Conservation (phyloP, 2,329 filamentous ascomycete genomes). For the Talaromyces amestolkiae region DNA sequence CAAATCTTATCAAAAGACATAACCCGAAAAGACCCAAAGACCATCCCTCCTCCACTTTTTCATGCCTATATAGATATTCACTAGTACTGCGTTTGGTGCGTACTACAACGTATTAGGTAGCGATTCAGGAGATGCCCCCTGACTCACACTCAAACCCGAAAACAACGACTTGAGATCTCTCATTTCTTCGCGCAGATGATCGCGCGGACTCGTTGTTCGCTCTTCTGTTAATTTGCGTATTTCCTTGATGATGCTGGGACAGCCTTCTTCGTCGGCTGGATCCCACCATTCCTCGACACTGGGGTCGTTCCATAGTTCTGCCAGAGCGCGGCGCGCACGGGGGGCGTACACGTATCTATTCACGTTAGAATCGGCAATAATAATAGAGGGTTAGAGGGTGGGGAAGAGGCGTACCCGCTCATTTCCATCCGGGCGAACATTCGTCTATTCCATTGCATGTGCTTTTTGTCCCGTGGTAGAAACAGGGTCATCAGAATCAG, state of each 20-base stretch:
- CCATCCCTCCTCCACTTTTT: background rate
- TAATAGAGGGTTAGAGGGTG: background rate
- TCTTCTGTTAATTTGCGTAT: constrained; percentile 81
- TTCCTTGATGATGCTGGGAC: constrained; percentile 68
- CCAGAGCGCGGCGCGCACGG: constrained; percentile 71
- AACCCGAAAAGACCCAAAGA: background rate
- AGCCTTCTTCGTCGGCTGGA: constrained; percentile 74
- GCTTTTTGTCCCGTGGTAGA: constrained; percentile 68
- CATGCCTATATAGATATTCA: background rate
- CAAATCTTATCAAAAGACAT: background rate
- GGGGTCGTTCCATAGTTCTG: constrained; percentile 69
- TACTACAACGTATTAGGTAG: background rate
- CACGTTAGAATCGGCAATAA: background rate
- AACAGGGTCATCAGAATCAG: constrained; percentile 76
- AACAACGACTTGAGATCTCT: constrained; percentile 75
- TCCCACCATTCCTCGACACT: constrained; percentile 85
- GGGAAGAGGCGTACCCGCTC: constrained; percentile 62
- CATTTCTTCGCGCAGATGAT: constrained; percentile 60
- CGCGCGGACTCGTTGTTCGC: constrained; percentile 58
- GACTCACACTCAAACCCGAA: constrained; percentile 58
- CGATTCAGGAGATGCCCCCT: constrained; percentile 26
- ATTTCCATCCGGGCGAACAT: constrained; percentile 77
- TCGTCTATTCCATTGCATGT: constrained; percentile 74
- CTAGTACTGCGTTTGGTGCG: background rate
- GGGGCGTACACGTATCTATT: constrained; percentile 78